Percentiles rank a stretch among this genome's conserved stretches.
Conservation (phyloP, 495 filamentous ascomycete species). For the Neurospora sp. region DNA sequence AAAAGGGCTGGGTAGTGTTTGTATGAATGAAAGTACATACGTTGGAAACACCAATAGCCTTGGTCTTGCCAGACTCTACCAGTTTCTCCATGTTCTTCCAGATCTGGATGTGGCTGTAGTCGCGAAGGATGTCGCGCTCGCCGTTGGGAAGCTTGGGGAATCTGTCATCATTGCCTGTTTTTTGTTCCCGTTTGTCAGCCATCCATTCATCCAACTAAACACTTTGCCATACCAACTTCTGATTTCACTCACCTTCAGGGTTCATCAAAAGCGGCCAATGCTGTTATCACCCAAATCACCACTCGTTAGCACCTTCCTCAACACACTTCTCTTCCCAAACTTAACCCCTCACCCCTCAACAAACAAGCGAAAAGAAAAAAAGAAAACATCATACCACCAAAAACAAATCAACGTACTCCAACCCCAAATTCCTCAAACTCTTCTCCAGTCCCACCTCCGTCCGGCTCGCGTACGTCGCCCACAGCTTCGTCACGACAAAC, state of each 20-base stretch:
- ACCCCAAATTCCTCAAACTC: constrained; percentile 57
- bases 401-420: constrained; percentile 78
- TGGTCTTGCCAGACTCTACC: constrained; percentile 53
- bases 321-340: background rate
- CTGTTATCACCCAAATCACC: constrained; percentile 3
- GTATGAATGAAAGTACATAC: constrained; percentile 1
- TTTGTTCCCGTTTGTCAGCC: background rate
- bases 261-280: constrained; percentile 86
- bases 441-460: constrained; percentile 59
- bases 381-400: constrained; percentile 32
- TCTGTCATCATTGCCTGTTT: constrained; percentile 56
- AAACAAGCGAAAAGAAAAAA: background rate
- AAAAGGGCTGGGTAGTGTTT: background rate
- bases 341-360: background rate
- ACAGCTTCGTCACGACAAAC: constrained; percentile 77
- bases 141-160: constrained; percentile 68
- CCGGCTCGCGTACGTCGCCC: constrained; percentile 65
- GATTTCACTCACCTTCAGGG: constrained; percentile 41
- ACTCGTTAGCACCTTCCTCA: constrained; percentile 20
- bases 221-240: too few species aligned
- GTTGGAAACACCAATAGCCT: constrained; percentile 76
- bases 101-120: constrained; percentile 58
- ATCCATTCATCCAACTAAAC: background rate
- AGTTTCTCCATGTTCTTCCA: constrained; percentile 77
- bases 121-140: constrained; percentile 54